phyloP scores from a whole-genome alignment of 441 rosid genomes.

The Jatropha podagrica region DNA sequence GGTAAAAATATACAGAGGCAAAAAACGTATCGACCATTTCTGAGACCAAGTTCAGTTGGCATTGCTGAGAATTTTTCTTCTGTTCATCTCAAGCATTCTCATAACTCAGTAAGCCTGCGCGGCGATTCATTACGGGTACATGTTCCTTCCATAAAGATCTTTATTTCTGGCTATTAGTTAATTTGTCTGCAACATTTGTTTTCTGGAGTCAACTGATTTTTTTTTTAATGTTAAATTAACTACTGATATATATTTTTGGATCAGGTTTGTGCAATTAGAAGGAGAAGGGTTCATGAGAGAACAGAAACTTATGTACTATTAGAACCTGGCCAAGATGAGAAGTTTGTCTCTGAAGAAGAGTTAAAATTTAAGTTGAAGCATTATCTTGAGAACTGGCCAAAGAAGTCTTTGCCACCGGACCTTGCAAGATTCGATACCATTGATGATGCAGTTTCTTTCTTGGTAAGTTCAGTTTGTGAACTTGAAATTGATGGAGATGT shows the following conservation, averaged over 20 bases:
- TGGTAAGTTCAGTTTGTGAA: slow-evolving; percentile 69
- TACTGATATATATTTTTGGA: not conserved
- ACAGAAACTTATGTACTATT: slow-evolving; percentile 67
- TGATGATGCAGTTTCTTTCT: slow-evolving; percentile 70
- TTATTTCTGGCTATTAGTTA: not conserved
- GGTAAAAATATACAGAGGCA: slow-evolving; percentile 18
- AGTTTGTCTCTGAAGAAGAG: slow-evolving; percentile 73
- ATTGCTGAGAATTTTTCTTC: slow-evolving; percentile 16
- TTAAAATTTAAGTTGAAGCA: slow-evolving; percentile 53
- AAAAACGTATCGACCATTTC: slow-evolving; percentile 16
- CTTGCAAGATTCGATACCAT: slow-evolving; percentile 58
- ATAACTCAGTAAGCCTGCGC: slow-evolving; percentile 3
- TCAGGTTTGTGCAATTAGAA: slow-evolving; percentile 52
- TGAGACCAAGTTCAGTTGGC: slow-evolving; percentile 22
- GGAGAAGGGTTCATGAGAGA: slow-evolving; percentile 52
- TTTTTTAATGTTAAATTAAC: too few relatives aligned
- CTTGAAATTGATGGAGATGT: slow-evolving; percentile 79
- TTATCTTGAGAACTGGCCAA: slow-evolving; percentile 76
- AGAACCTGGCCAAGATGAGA: slow-evolving; percentile 79
- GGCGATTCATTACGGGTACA: slow-evolving; percentile 23
- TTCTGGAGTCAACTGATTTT: too few relatives aligned
- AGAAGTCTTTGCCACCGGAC: slow-evolving; percentile 58
- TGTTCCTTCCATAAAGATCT: not conserved
- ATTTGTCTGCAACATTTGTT: not conserved
- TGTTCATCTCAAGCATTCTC: slow-evolving; percentile 12